phyloP scores from a whole-genome alignment of 1,284 basidiomycete species.

The Volvariella surrecta region DNA sequence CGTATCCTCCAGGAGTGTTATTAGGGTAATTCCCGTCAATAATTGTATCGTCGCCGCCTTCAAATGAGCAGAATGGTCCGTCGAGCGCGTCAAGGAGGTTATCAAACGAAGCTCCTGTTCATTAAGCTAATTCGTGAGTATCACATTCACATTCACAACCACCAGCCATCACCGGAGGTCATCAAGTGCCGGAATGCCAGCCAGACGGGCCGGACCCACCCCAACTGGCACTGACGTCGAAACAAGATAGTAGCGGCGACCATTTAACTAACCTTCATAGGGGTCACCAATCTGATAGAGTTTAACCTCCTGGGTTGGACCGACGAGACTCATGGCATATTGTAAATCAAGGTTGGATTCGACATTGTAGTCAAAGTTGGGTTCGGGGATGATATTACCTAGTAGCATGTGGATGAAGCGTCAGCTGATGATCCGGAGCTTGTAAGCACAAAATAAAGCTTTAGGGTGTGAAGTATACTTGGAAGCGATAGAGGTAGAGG shows the following conservation, averaged over 20 bases:
- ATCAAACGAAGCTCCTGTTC: constrained; percentile 31
- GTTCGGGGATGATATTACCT: constrained; percentile 8
- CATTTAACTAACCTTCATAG: constrained; percentile 20
- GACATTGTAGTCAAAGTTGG: constrained; percentile 29
- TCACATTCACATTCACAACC: too few species aligned
- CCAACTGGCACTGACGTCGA: too few species aligned
- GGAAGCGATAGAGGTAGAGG: constrained; percentile 10
- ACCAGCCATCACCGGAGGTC: too few species aligned
- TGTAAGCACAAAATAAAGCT: too few species aligned
- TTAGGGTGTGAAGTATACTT: constrained; percentile 26
- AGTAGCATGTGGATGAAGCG: background rate
- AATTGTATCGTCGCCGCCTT: constrained; percentile 32
- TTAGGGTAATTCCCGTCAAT: constrained; percentile 35
- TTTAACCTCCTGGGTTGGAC: constrained; percentile 26
- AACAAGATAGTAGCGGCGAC: too few species aligned
- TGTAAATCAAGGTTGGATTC: constrained; percentile 41
- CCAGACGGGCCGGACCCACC: too few species aligned
- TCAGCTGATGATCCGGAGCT: background rate
- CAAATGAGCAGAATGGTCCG: constrained; percentile 30
- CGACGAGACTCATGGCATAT: constrained; percentile 29
- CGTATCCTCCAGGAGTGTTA: constrained; percentile 24
- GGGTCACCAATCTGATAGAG: constrained; percentile 42
- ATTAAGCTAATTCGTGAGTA: constrained; percentile 13
- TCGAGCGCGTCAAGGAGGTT: constrained; percentile 38
- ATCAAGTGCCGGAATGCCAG: too few species aligned